Percentiles rank a stretch among this genome's conserved stretches.
Conservation (phyloP, 2,329 filamentous ascomycete species). For the Monilinia aucupariae region DNA sequence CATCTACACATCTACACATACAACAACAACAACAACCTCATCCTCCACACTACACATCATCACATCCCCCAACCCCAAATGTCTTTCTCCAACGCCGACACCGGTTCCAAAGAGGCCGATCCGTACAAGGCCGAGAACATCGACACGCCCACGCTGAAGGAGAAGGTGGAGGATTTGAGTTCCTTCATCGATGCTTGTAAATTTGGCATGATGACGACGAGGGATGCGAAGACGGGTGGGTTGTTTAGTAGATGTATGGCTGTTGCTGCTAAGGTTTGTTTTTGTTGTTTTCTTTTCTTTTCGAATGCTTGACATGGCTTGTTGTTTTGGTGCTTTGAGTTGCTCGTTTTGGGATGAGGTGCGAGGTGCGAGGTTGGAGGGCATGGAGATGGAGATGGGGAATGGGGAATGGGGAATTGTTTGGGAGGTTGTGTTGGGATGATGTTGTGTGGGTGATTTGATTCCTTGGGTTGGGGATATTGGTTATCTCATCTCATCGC, state of each 20-base stretch:
- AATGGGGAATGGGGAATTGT: no score
- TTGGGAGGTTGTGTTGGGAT: no score
- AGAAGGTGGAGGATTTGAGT: slow-evolving; percentile 71
- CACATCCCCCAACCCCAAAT: slow-evolving; percentile 20
- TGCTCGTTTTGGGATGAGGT: no score
- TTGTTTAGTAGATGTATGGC: slow-evolving; percentile 84
- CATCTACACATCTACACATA: not conserved
- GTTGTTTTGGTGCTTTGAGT: no score
- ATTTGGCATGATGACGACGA: slow-evolving; percentile 86
- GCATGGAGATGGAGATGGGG: no score
- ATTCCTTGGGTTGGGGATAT: no score
- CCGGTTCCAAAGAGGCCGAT: slow-evolving; percentile 60
- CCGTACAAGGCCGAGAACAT: slow-evolving; percentile 72
- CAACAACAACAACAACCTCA: not conserved
- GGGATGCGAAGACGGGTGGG: slow-evolving; percentile 56
- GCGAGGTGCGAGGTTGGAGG: no score
- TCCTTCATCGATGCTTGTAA: slow-evolving; percentile 68
- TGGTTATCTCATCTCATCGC: no score
- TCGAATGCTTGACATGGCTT: no score
- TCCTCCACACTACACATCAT: not conserved
- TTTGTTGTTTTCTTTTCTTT: not conserved
- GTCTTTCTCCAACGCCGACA: slow-evolving; percentile 53
- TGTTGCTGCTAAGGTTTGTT: slow-evolving; percentile 66
- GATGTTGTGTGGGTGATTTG: no score
- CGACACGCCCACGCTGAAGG: slow-evolving; percentile 55